Conservation (phyloP, 257 asterid species). For the Phtheirospermum japonicum region DNA sequence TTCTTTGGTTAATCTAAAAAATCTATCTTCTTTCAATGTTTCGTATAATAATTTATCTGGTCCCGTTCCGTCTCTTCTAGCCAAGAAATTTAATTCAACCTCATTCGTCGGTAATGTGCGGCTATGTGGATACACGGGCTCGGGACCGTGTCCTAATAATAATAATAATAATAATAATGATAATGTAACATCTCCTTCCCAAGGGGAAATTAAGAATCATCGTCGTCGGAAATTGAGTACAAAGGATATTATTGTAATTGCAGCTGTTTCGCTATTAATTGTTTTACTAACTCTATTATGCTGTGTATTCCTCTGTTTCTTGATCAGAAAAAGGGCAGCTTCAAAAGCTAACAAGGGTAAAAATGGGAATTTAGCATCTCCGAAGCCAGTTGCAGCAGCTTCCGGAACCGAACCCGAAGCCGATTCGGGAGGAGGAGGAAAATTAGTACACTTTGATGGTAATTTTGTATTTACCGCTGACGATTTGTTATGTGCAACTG, state of each 20-base stretch:
- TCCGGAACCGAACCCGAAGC: too few relatives aligned
- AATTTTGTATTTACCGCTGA: conserved; percentile 86
- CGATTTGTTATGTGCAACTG: conserved; percentile 86
- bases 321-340: conserved; percentile 40
- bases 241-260: conserved; percentile 48
- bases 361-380: background rate
- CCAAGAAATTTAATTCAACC: conserved; percentile 63
- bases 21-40: conserved; percentile 57
- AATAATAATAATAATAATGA: conserved; percentile 14
- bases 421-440: conserved; percentile 83
- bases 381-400: conserved; percentile 37
- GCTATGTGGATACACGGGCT: conserved; percentile 72
- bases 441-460: conserved; percentile 88
- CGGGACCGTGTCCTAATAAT: conserved; percentile 47
- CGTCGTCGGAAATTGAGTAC: conserved; percentile 39
- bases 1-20: conserved; percentile 42
- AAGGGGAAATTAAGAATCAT: conserved; percentile 20
- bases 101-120: conserved; percentile 71
- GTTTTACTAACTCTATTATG: conserved; percentile 34
- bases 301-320: conserved; percentile 45
- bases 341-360: conserved; percentile 24
- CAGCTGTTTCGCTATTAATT: conserved; percentile 39
- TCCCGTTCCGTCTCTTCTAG: conserved; percentile 53
- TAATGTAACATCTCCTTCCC: conserved; percentile 39
- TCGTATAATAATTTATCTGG: conserved; percentile 86